phyloP scores from a whole-genome alignment of 495 filamentous ascomycete species.

The Thermothielavioides terrestris region DNA sequence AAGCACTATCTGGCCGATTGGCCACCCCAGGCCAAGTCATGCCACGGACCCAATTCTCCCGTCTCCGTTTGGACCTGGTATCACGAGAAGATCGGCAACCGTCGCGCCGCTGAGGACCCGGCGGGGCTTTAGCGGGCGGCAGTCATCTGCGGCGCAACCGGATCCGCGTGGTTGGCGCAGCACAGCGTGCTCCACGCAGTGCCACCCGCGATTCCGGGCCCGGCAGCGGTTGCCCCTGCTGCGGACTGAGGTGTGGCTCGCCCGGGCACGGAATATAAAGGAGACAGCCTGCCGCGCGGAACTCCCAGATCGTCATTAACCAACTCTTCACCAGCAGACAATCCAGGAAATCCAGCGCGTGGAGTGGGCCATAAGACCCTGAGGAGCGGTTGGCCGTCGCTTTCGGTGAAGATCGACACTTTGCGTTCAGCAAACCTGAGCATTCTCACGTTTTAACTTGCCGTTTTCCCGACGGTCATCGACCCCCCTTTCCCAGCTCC shows the following conservation, averaged over 20 bases:
- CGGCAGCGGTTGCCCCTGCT: background rate
- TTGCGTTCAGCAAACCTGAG: background rate
- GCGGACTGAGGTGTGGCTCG: no score
- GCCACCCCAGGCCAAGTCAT: background rate
- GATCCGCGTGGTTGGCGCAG: constrained; percentile 4
- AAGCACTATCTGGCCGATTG: background rate
- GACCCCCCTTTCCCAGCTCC: background rate
- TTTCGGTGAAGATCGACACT: constrained; percentile 1
- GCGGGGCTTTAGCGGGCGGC: background rate
- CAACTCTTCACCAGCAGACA: background rate
- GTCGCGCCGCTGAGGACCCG: background rate
- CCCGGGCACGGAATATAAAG: no score
- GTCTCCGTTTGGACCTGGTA: background rate
- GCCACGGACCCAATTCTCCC: constrained; percentile 2
- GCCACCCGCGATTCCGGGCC: background rate
- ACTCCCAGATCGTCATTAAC: no score
- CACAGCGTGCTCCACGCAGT: background rate
- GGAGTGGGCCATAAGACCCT: background rate
- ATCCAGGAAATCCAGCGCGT: background rate
- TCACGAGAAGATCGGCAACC: constrained; percentile 13
- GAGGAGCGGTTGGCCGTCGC: background rate
- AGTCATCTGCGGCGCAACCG: background rate
- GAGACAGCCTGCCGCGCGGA: background rate
- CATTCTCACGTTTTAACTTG: background rate
- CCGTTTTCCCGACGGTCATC: no score